Percentiles rank a stretch among this genome's conserved stretches.
phyloP scores from a whole-genome alignment of 2,329 filamentous ascomycete genomes.

The Aspergillus clavatus region DNA sequence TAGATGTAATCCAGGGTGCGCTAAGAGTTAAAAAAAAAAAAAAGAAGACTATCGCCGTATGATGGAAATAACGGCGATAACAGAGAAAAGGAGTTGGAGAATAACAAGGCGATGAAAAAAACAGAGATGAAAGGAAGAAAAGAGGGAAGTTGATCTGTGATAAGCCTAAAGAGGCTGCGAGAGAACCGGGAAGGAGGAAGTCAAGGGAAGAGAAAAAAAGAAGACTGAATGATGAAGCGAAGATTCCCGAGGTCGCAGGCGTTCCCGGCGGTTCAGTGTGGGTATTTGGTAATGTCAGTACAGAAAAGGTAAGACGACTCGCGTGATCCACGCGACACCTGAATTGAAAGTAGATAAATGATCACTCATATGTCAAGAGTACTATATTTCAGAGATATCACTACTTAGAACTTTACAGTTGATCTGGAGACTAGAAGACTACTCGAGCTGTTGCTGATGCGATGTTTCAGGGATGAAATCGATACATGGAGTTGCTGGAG shows the following conservation, averaged over 20 bases:
- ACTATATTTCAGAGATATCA: too few relatives aligned
- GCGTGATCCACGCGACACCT: background rate
- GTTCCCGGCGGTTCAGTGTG: background rate
- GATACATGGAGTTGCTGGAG: too few relatives aligned
- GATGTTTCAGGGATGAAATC: too few relatives aligned
- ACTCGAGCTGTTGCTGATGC: too few relatives aligned
- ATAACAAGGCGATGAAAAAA: slow-evolving; percentile 3
- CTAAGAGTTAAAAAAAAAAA: too few relatives aligned
- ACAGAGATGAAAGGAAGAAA: slow-evolving; percentile 18
- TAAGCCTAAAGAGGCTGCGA: slow-evolving; percentile 7
- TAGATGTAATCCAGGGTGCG: slow-evolving; percentile 5
- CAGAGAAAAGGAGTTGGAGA: slow-evolving; percentile 3
- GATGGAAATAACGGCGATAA: background rate
- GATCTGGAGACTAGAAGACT: too few relatives aligned
- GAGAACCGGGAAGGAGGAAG: slow-evolving; percentile 3
- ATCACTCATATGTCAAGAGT: too few relatives aligned
- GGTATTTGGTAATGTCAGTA: background rate
- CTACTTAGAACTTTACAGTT: too few relatives aligned
- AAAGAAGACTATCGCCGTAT: background rate
- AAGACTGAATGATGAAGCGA: slow-evolving; percentile 2
- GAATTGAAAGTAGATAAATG: background rate
- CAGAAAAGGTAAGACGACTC: background rate
- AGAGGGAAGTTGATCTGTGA: slow-evolving; percentile 17
- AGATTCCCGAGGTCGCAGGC: slow-evolving; percentile 3
- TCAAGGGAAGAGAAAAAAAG: slow-evolving; percentile 13